Evolutionary conservation across 2,329 filamentous ascomycete genomes (phyloP).

Genomic region (Curvularia lunata): DNA sequence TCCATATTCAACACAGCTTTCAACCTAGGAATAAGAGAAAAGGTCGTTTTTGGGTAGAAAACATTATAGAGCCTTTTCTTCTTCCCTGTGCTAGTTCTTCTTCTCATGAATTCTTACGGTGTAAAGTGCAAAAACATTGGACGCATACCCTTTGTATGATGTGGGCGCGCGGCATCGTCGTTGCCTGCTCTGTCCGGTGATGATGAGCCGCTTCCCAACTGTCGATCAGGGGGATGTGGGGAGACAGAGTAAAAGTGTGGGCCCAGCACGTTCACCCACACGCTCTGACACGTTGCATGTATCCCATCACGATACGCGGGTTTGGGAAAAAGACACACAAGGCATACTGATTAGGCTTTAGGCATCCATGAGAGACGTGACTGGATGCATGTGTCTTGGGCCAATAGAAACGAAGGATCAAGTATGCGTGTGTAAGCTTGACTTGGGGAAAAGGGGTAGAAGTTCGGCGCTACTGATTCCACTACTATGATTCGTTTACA

Average conservation of each 20-base stretch:
- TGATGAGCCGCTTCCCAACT: not conserved
- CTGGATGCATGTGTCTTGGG: not conserved
- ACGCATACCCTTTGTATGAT: not conserved
- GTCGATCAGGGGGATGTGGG: slow-evolving; percentile 1
- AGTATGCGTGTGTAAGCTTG: not conserved
- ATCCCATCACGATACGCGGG: not conserved
- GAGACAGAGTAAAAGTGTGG: not conserved
- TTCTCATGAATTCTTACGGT: not conserved
- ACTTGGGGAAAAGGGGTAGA: not conserved
- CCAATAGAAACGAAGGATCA: not conserved
- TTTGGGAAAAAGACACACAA: not conserved
- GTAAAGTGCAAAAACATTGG: too few species aligned
- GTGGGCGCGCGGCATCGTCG: not conserved
- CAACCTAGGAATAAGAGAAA: not conserved
- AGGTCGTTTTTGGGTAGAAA: not conserved
- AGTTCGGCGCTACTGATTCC: slow-evolving; percentile 3
- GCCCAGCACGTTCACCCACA: not conserved
- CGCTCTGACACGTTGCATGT: slow-evolving; percentile 24
- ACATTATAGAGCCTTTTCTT: not conserved
- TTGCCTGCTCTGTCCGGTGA: not conserved
- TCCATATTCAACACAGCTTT: not conserved
- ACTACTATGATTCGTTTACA: slow-evolving; percentile 10
- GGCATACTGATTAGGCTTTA: not conserved
- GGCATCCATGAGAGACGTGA: not conserved
- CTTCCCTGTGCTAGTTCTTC: not conserved